These are phyloP conservation scores for Penicillium sp. DNA, from an alignment of 2,329 filamentous ascomycete species.

Conservation along the genomic window DNA sequence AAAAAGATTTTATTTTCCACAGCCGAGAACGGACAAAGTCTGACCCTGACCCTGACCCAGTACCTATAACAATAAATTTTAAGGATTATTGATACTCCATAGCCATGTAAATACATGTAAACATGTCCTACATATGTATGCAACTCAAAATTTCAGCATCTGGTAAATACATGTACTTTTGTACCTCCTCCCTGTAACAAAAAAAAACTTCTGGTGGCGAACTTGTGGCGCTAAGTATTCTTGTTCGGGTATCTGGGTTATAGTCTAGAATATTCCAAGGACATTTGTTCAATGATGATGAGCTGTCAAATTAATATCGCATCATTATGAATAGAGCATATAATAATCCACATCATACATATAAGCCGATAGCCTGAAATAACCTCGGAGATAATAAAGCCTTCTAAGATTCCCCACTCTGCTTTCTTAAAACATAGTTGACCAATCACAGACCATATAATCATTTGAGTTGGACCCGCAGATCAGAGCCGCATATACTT, in stretches of 20 bases:
- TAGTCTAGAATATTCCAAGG: background rate
- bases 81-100: background rate
- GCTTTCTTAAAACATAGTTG: slow-evolving; percentile 9
- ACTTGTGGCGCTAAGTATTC: background rate
- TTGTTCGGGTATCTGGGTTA: background rate
- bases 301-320: too few species aligned
- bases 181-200: background rate
- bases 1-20: background rate
- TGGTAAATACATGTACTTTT: background rate
- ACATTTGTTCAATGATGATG: too few species aligned
- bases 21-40: background rate
- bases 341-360: background rate
- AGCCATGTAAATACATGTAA: background rate
- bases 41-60: background rate
- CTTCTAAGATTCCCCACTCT: background rate
- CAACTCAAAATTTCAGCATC: too few species aligned
- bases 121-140: too few species aligned
- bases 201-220: slow-evolving; percentile 1
- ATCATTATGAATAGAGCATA: background rate
- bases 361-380: background rate
- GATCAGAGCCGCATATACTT: background rate
- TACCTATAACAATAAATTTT: background rate
- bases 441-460: slow-evolving; percentile 12
- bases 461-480: background rate
- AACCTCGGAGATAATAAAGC: background rate